These are phyloP conservation scores for Pseudogymnoascus sp. DNA, from an alignment of 2,329 filamentous ascomycete genomes.

Conservation along the genomic window DNA sequence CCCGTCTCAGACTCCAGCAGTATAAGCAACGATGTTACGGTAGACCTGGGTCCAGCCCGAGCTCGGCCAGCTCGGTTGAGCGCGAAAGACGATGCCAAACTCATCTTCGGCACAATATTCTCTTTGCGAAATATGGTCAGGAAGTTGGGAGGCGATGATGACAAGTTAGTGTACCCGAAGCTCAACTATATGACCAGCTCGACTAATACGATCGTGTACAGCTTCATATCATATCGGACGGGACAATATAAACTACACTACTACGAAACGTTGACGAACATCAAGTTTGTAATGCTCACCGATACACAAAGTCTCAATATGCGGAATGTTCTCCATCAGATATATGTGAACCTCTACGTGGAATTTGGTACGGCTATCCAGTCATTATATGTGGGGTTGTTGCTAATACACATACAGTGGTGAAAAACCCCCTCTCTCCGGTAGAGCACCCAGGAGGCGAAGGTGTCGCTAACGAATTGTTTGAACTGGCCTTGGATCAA, in stretches of 20 bases:
- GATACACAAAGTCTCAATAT: constrained; percentile 85
- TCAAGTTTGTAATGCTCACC: constrained; percentile 95
- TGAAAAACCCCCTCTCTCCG: constrained; percentile 62
- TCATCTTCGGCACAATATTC: constrained; percentile 95
- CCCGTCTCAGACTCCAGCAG: constrained; percentile 41
- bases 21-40: constrained; percentile 34
- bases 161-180: constrained; percentile 44
- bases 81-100: constrained; percentile 80
- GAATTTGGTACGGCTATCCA: constrained; percentile 63
- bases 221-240: constrained; percentile 89
- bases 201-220: constrained; percentile 29
- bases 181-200: not conserved
- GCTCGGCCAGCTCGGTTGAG: constrained; percentile 28
- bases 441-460: constrained; percentile 62
- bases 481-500: constrained; percentile 65
- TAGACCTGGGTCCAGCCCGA: constrained; percentile 27
- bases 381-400: not conserved
- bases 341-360: constrained; percentile 96
- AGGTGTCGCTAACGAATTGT: constrained; percentile 64
- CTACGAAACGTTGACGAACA: constrained; percentile 93
- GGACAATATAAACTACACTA: constrained; percentile 97
- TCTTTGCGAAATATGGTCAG: constrained; percentile 93
- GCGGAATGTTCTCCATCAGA: constrained; percentile 90
- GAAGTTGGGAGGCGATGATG: constrained; percentile 87
- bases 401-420: constrained; percentile 39